A percentile compares a stretch with the other conserved stretches of the same genome.
phyloP scores from a whole-genome alignment of 352 stramenopile genomes.

The Halophytophthora batemanensis region DNA sequence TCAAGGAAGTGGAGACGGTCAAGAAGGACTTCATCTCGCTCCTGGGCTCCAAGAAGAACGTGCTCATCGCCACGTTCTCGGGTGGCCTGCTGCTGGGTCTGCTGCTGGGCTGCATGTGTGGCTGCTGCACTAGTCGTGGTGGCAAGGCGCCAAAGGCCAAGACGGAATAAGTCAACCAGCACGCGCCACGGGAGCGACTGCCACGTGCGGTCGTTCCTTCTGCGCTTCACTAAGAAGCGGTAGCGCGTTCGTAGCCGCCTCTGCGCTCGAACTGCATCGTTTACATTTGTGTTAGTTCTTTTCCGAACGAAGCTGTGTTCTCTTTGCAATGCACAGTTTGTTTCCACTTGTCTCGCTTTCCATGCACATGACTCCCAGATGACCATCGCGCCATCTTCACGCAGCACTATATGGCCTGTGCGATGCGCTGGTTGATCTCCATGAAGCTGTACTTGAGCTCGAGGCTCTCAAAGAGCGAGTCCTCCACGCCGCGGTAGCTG shows the following conservation, averaged over 20 bases:
- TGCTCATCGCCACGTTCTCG: slow-evolving; percentile 73
- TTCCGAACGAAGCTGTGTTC: background rate
- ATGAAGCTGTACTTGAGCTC: slow-evolving; percentile 85
- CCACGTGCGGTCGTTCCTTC: slow-evolving; percentile 1
- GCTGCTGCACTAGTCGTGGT: slow-evolving; percentile 61
- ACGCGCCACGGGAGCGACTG: background rate
- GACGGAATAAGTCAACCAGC: slow-evolving; percentile 38
- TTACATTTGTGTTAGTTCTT: background rate
- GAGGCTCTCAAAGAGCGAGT: slow-evolving; percentile 74
- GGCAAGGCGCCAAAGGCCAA: slow-evolving; percentile 45
- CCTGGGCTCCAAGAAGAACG: slow-evolving; percentile 79
- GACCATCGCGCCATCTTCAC: no score
- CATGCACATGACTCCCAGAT: no score
- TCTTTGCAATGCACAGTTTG: no score
- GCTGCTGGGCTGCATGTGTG: slow-evolving; percentile 64
- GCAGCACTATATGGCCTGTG: slow-evolving; percentile 33
- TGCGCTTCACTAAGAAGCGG: background rate
- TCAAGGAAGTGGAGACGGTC: slow-evolving; percentile 45
- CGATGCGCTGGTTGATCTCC: slow-evolving; percentile 48
- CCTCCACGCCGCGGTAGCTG: slow-evolving; percentile 71
- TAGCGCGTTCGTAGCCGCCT: slow-evolving; percentile 1
- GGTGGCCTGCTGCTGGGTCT: slow-evolving; percentile 59
- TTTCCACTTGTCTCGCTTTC: no score
- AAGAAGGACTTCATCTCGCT: slow-evolving; percentile 67
- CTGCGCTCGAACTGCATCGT: background rate